Evolutionary conservation across 2,329 filamentous ascomycete genomes (phyloP).

Genomic region (Bipolaris gigantea): DNA sequence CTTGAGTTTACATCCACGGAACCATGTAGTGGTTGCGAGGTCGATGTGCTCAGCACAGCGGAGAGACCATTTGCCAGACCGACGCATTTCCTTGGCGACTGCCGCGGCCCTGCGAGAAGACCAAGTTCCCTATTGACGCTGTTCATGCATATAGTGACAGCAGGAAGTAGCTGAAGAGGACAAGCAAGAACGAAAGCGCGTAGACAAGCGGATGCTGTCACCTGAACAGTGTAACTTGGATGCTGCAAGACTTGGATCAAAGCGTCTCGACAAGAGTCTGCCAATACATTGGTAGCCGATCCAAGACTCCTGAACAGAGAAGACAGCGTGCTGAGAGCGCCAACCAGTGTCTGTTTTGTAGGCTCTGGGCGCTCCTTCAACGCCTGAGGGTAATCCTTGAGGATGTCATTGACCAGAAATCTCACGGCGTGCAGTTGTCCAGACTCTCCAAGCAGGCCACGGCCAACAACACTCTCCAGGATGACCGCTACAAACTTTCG

Average conservation of each 20-base stretch:
- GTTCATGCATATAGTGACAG: constrained; percentile 95
- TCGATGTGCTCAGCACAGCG: constrained; percentile 86
- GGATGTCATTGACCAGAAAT: constrained; percentile 78
- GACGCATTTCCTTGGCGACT: constrained; percentile 79
- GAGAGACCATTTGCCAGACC: constrained; percentile 92
- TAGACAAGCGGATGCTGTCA: constrained; percentile 83
- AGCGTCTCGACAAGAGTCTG: constrained; percentile 82
- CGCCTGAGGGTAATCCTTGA: constrained; percentile 93
- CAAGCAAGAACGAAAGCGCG: constrained; percentile 87
- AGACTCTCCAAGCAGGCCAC: constrained; percentile 81
- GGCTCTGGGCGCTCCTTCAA: constrained; percentile 86
- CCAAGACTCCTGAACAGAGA: constrained; percentile 79
- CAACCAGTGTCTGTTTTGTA: constrained; percentile 80
- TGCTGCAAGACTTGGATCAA: constrained; percentile 89
- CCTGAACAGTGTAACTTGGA: constrained; percentile 93
- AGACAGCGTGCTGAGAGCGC: constrained; percentile 75
- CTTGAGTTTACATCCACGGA: constrained; percentile 94
- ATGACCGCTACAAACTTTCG: constrained; percentile 82
- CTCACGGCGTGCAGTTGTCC: constrained; percentile 83
- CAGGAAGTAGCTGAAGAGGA: constrained; percentile 86
- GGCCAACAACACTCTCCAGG: constrained; percentile 80
- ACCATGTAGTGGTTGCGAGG: constrained; percentile 84
- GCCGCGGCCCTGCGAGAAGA: constrained; percentile 71
- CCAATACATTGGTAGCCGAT: constrained; percentile 76
- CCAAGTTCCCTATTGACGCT: constrained; percentile 85